These are phyloP conservation scores for Metschnikowia reukaufii DNA, from an alignment of 805 yeast species.

Conservation along the genomic window DNA sequence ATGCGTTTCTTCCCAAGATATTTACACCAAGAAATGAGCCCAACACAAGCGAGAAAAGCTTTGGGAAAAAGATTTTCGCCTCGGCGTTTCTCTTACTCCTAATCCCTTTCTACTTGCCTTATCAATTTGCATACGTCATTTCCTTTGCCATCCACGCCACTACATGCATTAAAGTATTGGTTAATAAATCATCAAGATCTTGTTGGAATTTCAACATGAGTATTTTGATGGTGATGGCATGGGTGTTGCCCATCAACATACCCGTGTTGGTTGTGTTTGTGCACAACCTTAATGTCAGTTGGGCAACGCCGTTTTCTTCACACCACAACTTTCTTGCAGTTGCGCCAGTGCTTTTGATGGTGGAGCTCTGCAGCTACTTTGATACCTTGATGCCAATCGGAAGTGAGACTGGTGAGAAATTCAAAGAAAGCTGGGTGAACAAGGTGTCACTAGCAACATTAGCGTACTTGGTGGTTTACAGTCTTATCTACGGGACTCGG, in stretches of 20 bases:
- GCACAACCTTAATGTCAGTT: slow-evolving; percentile 71
- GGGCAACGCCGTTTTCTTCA: slow-evolving; percentile 84
- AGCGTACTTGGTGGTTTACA: slow-evolving; percentile 56
- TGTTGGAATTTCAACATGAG: slow-evolving; percentile 62
- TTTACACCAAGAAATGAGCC: not conserved
- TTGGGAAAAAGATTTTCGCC: slow-evolving; percentile 27
- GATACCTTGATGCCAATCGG: slow-evolving; percentile 39
- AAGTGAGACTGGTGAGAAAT: slow-evolving; percentile 2
- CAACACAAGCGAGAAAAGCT: not conserved
- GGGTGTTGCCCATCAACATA: slow-evolving; percentile 75
- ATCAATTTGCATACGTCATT: slow-evolving; percentile 71
- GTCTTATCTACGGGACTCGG: slow-evolving; percentile 72
- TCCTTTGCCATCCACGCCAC: slow-evolving; percentile 57
- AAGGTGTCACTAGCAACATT: slow-evolving; percentile 31
- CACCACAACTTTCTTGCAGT: slow-evolving; percentile 83
- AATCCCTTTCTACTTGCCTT: slow-evolving; percentile 70
- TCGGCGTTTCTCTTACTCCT: slow-evolving; percentile 37
- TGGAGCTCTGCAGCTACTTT: slow-evolving; percentile 47
- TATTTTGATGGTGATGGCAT: slow-evolving; percentile 63
- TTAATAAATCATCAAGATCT: slow-evolving; percentile 10
- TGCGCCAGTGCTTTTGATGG: slow-evolving; percentile 64
- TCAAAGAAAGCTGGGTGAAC: slow-evolving; percentile 2
- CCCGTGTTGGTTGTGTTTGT: slow-evolving; percentile 81
- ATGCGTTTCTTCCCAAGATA: not conserved
- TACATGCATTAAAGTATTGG: slow-evolving; percentile 43